Evolutionary conservation across 139 green algal genomes (phyloP), one percentile per base, ranked within the genome.

Genomic region (Trebouxia sp.): DNA sequence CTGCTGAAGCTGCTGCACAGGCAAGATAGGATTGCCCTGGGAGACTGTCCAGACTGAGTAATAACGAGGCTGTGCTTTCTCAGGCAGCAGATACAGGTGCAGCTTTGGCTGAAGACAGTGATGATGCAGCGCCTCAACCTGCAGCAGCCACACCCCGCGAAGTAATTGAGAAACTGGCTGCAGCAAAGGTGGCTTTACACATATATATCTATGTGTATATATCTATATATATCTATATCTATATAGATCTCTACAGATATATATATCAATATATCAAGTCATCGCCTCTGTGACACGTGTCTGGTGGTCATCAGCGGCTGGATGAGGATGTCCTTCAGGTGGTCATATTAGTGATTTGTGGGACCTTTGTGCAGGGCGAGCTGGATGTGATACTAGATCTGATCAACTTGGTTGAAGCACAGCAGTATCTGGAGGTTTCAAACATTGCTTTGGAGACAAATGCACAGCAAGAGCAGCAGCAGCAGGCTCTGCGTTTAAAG

Each of bases 321-420:
- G n/a, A n/a, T n/a, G n/a, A n/a, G n/a, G n/a, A n/a, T n/a, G n/a
- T n/a, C n/a, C n/a, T n/a, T n/a, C n/a, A n/a, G n/a, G n/a, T n/a
- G n/a, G n/a, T n/a, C n/a, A n/a, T n/a, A n/a, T n/a, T n/a, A n/a
- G n/a, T n/a, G n/a, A n/a, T n/a, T n/a, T n/a, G n/a, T n/a, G n/a
- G n/a, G n/a, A n/a, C n/a, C n/a, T n/a, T n/a, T n/a, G n/a, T 72
- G 62, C 32, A 72, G 62, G 62, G 62, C 24, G 62, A 72, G 6
- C 14, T 72, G 32, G 62, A 72, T 45, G 35, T 72, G n/a, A 14
- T 72, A 15, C 62, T 72, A 35, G 62, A 72, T 15, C 12, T 72
- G 62, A 72, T 72, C 32, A 72, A 72, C 35, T 35, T 72, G 32
- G 10, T 72, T 32, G 62, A 72, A 26, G 62, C n/a, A 28, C 62